Base-by-base conservation (phyloP, 176 grass and related monocot genomes). In the Pontederia crassipes region DNA sequence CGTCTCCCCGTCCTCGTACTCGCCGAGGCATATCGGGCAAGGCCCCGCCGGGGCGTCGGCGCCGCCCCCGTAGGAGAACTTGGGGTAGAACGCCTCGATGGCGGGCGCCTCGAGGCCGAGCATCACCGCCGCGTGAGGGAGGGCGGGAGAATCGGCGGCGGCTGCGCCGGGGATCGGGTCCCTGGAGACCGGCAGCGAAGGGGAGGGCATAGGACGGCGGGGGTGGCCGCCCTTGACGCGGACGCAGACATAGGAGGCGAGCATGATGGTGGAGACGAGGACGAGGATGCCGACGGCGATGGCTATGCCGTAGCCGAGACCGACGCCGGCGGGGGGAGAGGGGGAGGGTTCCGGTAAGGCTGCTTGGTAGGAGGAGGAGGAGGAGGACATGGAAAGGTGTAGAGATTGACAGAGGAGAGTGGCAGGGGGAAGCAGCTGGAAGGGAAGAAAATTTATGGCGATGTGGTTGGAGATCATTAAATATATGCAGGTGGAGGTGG, bases 231-330 rank as follows among this genome's bases (percentile, higher is more conserved):
- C 65, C 76, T 85, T 89, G 72, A 72, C 75, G 16, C 67, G 82
- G 35, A 82, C 75, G 66, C 81, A 89, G 67, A 89, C 18, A 74
- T 85, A 89, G 62, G 86, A 85, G 52, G 86, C 86, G 67, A 85
- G 78, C 68, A 85, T 77, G 75, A 82, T 80, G 77, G 86, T 89
- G 57, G 86, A 89, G 71, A 89, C 64, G 62, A 89, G 59, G 67
- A 89, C 78, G 26, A 89, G 86, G 58, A 85, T 69, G 52, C 81
- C 86, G 13, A 89, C 75, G 8, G 81, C 78, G 45, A 89, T 79
- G 75, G 78, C 78, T n/a, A 89, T 84, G 49, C 81, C 86, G 62
- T 89, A 89, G 62, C 81, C 86, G 50, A 89, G 86, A 15, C 86
- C 81, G 28, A 85, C 78, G 9, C 67, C 81, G n/a, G 71, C 54